These are phyloP conservation scores for Ustilago crameri DNA, from an alignment of 1,284 basidiomycete species.

Conservation along the genomic window DNA sequence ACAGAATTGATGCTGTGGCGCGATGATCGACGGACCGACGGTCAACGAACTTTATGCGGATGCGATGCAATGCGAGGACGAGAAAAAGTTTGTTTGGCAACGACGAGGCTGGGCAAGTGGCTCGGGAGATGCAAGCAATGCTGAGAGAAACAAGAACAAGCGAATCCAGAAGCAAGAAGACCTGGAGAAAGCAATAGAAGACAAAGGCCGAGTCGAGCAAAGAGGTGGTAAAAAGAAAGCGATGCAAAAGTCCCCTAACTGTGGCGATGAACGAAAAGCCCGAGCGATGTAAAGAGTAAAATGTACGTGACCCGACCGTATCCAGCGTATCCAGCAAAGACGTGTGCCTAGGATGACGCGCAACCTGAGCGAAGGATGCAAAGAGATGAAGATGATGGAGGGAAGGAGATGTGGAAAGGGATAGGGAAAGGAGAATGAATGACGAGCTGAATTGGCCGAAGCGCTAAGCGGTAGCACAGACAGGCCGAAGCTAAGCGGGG, in stretches of 20 bases:
- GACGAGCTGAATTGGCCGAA: neutral
- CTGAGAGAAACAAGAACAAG: neutral
- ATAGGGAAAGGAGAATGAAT: neutral
- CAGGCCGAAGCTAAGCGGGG: neutral
- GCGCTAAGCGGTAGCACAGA: neutral
- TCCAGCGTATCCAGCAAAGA: constrained; percentile 4
- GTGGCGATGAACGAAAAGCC: neutral
- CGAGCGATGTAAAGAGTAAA: neutral
- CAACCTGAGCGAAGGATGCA: no score
- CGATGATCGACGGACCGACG: neutral
- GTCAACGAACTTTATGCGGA: constrained; percentile 2
- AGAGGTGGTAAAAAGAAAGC: neutral
- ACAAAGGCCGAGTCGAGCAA: neutral
- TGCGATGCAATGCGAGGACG: neutral
- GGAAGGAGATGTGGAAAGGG: neutral
- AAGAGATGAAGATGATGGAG: neutral
- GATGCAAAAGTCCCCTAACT: constrained; percentile 1
- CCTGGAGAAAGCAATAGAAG: neutral
- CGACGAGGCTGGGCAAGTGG: neutral
- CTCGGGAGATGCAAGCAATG: neutral
- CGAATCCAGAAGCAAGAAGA: neutral
- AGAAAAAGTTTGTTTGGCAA: neutral
- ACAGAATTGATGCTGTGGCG: neutral
- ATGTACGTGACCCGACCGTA: constrained; percentile 3
- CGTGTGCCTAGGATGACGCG: no score